phyloP scores from a whole-genome alignment of 768 basidiomycete species.

The Phlegmacium glaucopus region DNA sequence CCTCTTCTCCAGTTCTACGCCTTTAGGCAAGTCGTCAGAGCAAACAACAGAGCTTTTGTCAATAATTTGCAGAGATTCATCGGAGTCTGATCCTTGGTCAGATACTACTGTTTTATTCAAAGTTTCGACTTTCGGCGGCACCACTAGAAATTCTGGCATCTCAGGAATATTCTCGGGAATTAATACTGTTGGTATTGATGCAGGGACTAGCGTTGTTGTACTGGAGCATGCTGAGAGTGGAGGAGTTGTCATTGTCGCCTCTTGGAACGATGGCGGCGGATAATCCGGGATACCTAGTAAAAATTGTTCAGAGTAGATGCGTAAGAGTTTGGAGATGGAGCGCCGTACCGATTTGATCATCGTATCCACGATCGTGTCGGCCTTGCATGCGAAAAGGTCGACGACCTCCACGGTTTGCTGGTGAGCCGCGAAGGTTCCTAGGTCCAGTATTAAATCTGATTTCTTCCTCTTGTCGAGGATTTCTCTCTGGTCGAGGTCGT shows the following conservation, averaged over 20 bases:
- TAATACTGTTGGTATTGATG: conserved; percentile 11
- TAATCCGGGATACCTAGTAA: conserved; percentile 52
- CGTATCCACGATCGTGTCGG: conserved; percentile 20
- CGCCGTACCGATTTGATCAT: conserved; percentile 22
- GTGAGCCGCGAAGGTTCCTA: conserved; percentile 22
- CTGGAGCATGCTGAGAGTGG: conserved; percentile 37
- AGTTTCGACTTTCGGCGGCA: conserved; percentile 2
- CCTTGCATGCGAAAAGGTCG: conserved; percentile 18
- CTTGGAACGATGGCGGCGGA: conserved; percentile 74
- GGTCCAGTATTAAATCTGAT: conserved; percentile 43
- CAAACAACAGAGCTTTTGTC: conserved; percentile 38
- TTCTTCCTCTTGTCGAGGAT: conserved; percentile 41
- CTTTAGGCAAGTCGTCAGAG: conserved; percentile 38
- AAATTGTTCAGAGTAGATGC: conserved; percentile 5
- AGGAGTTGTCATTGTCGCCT: conserved; percentile 50
- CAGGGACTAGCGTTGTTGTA: conserved; percentile 35
- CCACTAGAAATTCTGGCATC: conserved; percentile 3
- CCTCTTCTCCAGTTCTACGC: conserved; percentile 37
- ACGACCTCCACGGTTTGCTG: conserved; percentile 20
- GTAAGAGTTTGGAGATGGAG: conserved; percentile 1
- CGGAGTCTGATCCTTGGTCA: conserved; percentile 39
- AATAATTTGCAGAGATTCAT: conserved; percentile 52
- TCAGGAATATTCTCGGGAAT: conserved; percentile 19
- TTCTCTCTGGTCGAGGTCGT: conserved; percentile 36
- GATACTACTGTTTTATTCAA: conserved; percentile 8